Percentiles rank a stretch among this genome's conserved stretches.
phyloP scores from a whole-genome alignment of 2,329 filamentous ascomycete genomes.

The Fusarium falciforme region DNA sequence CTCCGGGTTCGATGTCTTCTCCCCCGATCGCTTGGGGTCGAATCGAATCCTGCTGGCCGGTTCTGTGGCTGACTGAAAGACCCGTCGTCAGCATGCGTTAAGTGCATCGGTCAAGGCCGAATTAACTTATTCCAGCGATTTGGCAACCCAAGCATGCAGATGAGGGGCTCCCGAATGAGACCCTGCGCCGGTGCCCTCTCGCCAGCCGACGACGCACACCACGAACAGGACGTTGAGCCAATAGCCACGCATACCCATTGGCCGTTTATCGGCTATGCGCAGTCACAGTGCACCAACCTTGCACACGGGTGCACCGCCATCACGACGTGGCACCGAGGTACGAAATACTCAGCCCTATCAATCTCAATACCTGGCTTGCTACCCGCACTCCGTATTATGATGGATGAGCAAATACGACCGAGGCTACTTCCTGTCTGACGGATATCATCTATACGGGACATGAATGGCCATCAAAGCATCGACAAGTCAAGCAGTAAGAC shows the following conservation, averaged over 20 bases:
- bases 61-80: slow-evolving; percentile 41
- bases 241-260: slow-evolving; percentile 26
- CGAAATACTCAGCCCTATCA: slow-evolving; percentile 43
- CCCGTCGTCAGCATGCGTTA: slow-evolving; percentile 26
- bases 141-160: slow-evolving; percentile 37
- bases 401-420: slow-evolving; percentile 4
- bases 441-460: not conserved
- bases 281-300: slow-evolving; percentile 29
- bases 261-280: slow-evolving; percentile 33
- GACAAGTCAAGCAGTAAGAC: slow-evolving; percentile 16
- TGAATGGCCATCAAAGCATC: not conserved
- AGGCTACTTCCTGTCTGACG: not conserved
- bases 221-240: slow-evolving; percentile 10
- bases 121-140: slow-evolving; percentile 32
- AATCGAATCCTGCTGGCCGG: slow-evolving; percentile 32
- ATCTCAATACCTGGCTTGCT: slow-evolving; percentile 19
- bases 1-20: slow-evolving; percentile 13
- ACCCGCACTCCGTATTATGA: not conserved
- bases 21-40: slow-evolving; percentile 21
- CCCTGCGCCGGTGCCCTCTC: slow-evolving; percentile 18
- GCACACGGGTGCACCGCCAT: slow-evolving; percentile 33
- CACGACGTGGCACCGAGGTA: slow-evolving; percentile 39
- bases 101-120: slow-evolving; percentile 43
- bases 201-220: slow-evolving; percentile 3
- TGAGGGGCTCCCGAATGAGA: slow-evolving; percentile 37